phyloP scores from a whole-genome alignment of 2,329 filamentous ascomycete genomes.

The Trichoderma sp. region DNA sequence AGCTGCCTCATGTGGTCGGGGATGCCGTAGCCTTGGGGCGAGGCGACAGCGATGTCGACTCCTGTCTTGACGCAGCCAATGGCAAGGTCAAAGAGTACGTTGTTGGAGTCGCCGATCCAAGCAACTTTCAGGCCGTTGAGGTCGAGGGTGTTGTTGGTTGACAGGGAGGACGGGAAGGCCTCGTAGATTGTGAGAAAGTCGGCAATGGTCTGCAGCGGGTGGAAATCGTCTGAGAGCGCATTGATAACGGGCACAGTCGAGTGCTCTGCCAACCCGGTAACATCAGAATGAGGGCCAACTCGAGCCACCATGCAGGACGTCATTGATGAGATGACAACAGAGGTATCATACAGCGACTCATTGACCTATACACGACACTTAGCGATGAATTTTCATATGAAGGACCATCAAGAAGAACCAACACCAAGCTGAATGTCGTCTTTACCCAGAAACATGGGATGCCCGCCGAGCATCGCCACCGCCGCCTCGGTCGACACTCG shows the following conservation, averaged over 20 bases:
- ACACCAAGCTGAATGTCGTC: constrained; percentile 95
- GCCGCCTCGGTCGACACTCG: constrained; percentile 91
- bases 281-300: constrained; percentile 73
- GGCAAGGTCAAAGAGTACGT: constrained; percentile 90
- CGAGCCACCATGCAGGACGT: constrained; percentile 78
- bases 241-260: constrained; percentile 82
- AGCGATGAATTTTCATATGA: neutral
- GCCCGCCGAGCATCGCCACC: constrained; percentile 80
- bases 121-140: constrained; percentile 84
- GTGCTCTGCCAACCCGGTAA: constrained; percentile 65
- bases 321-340: constrained; percentile 91
- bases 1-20: constrained; percentile 69
- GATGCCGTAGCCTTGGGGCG: constrained; percentile 80
- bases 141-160: constrained; percentile 51
- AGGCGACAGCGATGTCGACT: constrained; percentile 80
- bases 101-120: constrained; percentile 96
- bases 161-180: constrained; percentile 54
- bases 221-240: constrained; percentile 83
- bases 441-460: constrained; percentile 94
- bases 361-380: constrained; percentile 59
- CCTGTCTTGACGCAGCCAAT: constrained; percentile 85
- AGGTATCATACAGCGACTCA: constrained; percentile 90
- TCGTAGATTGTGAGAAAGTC: constrained; percentile 92
- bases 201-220: constrained; percentile 90
- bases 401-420: constrained; percentile 29